Conservation (phyloP, 176 grass and related monocot genomes). For the Raddia distichophylla region DNA sequence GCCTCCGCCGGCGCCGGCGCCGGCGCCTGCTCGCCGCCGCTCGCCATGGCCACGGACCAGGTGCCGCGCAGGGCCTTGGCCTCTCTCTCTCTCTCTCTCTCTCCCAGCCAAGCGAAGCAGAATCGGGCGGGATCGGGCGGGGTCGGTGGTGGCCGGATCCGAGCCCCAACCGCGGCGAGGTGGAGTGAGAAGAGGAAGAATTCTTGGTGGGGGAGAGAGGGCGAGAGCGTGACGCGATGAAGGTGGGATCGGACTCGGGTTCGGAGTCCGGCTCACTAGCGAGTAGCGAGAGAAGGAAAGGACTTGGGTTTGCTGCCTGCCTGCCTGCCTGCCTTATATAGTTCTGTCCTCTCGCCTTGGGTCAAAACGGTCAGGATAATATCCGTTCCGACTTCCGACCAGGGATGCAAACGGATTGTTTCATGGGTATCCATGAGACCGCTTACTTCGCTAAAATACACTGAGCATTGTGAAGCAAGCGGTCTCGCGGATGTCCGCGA, state of each 20-base stretch:
- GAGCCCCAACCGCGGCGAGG: slow-evolving; percentile 22
- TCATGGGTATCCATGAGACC: no score
- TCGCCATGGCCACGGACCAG: slow-evolving; percentile 36
- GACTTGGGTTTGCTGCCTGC: no score
- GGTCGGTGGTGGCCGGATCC: not conserved
- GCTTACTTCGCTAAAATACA: no score
- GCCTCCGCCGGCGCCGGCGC: not conserved
- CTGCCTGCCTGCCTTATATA: no score
- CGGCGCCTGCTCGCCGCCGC: slow-evolving; percentile 35
- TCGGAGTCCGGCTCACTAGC: no score
- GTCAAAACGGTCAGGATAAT: no score
- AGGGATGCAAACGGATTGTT: no score
- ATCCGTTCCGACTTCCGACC: no score
- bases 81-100: not conserved
- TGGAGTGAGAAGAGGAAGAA: slow-evolving; percentile 22
- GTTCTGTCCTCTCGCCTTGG: no score
- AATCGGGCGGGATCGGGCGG: not conserved
- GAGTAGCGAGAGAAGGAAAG: no score
- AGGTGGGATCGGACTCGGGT: not conserved
- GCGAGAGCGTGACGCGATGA: not conserved
- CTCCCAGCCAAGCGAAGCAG: not conserved
- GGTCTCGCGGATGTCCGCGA: no score
- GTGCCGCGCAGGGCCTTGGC: not conserved
- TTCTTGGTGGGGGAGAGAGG: not conserved
- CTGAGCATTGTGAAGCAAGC: no score